Evolutionary conservation across 73 alveolate genomes (phyloP), one percentile per base, ranked within the genome.

Genomic region (Paramecium pentaurelia): DNA sequence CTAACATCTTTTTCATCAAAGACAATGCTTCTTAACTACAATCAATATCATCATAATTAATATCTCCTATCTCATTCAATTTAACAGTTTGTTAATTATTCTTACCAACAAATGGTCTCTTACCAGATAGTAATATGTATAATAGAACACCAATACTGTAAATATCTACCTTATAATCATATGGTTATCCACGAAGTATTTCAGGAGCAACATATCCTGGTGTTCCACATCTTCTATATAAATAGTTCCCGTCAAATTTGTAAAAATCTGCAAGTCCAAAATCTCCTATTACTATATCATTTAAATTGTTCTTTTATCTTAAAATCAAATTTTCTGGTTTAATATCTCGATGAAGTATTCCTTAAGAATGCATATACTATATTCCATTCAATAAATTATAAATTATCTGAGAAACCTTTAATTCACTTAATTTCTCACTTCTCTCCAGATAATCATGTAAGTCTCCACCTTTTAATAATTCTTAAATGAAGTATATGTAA

Each of bases 71-170:
- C 22, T 71, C 86, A 71, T 71, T 71, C 40, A 32, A 71, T n/a
- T 27, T 34, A 32, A 32, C n/a, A 27, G 60, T 38, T 37, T 73
- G 36, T 18, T 73, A 40, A 73, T 73, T 37, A n/a, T 12, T 73
- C 40, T 73, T 73, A 25, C 37, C 87, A 14, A 30, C 34, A 89
- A 88, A 96, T 45, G 98, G 98, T 44, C 89, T 40, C 70, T 95
- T 89, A 16, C 98, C 98, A 68, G 95, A 88, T 38, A 96, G 44
- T 59, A 96, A 71, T 40, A 95, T 93, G 90, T 93, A 96, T 27
- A 95, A 84, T 34, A 95, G 92, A 10, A 96, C 90, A 3, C 98
- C 98, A 4, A 95, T 59, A 51, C 96, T 91, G 88, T 93, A 96
- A 37, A 95, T 94, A 89, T 96, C 98, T 6, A 89, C 32, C 70